A percentile compares a stretch with the other conserved stretches of the same genome.
phyloP scores from a whole-genome alignment of 306 rosid species.

The Benincasa hispida region DNA sequence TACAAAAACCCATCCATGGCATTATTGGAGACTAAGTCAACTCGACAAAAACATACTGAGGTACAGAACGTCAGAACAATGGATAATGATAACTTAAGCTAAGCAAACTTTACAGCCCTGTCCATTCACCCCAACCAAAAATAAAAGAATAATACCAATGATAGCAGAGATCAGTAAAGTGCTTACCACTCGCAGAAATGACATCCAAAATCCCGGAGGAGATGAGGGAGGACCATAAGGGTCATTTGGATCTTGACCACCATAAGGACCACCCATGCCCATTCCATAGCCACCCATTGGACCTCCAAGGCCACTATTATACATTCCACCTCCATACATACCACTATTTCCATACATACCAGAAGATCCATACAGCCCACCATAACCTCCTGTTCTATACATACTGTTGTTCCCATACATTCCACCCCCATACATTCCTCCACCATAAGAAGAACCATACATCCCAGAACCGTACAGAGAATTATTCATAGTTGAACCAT shows the following conservation, averaged over 20 bases:
- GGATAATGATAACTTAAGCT: neutral
- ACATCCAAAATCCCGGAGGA: slow-evolving; percentile 94
- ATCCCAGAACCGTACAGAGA: slow-evolving; percentile 50
- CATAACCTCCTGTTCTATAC: slow-evolving; percentile 61
- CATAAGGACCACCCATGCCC: slow-evolving; percentile 85
- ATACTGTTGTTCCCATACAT: slow-evolving; percentile 71
- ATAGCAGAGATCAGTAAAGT: slow-evolving; percentile 8
- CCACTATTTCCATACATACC: slow-evolving; percentile 79
- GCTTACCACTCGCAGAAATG: slow-evolving; percentile 76
- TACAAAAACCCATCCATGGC: neutral
- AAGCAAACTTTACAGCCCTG: neutral
- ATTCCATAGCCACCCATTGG: slow-evolving; percentile 64
- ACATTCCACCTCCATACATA: slow-evolving; percentile 86
- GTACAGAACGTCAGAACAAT: neutral
- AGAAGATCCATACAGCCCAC: slow-evolving; percentile 64
- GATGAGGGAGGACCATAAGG: slow-evolving; percentile 80
- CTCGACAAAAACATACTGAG: neutral
- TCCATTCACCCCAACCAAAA: neutral
- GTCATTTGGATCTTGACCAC: slow-evolving; percentile 89
- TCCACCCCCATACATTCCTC: slow-evolving; percentile 76
- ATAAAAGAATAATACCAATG: neutral
- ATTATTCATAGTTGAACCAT: slow-evolving; percentile 57
- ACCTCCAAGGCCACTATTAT: slow-evolving; percentile 61
- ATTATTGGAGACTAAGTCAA: neutral
- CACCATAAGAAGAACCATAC: slow-evolving; percentile 37